Evolutionary conservation across 1,139 yeast genomes (phyloP), one percentile per base, ranked within the genome.

Genomic region (Wickerhamomyces sp.): DNA sequence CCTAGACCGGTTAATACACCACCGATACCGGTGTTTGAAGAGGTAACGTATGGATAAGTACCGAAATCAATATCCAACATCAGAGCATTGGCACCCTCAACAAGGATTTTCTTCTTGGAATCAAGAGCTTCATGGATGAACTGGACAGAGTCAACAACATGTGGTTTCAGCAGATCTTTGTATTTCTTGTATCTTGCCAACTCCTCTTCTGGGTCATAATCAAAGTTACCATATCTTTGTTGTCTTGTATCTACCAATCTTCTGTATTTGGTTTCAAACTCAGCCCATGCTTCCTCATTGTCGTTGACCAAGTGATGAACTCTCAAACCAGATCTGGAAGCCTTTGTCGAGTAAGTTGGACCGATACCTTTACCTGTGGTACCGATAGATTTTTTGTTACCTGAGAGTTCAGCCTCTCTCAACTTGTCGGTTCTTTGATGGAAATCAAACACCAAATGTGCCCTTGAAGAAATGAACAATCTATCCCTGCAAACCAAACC

Each of bases 321-420:
- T 64, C 99, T 78, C 51, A 91, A 70, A 57, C 99, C 99, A 22
- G 96, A 87, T 65, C 99, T 80, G 15, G 95, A 83, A 37, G 95
- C 95, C 69, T 91, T 91, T 50, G 98, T 88, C 29, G 96, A 82
- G 62, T 91, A 91, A 30, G 98, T 83, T 51, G 99, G 99, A 39
- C 99, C 99, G 57, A 91, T 91, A 64, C 99, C 99, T 62, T 93
- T 91, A 57, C 97, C 96, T 33, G 99, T 91, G 46, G 99, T 91
- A 52, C 99, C 99, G 55, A 91, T 91, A 30, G 95, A 79, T 66
- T 87, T 88, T 60, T 87, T 87, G 59, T 80, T 81, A 43, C 75
- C 71, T 23, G 91, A 79, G 39, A 93, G 74, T 63, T 91, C 98
- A 36, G 85, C 82, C 64, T 91, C 99, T 64, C 94, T 86, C 56